Base-by-base conservation (phyloP, 352 stramenopile species). In the Phytophthora multivora region DNA sequence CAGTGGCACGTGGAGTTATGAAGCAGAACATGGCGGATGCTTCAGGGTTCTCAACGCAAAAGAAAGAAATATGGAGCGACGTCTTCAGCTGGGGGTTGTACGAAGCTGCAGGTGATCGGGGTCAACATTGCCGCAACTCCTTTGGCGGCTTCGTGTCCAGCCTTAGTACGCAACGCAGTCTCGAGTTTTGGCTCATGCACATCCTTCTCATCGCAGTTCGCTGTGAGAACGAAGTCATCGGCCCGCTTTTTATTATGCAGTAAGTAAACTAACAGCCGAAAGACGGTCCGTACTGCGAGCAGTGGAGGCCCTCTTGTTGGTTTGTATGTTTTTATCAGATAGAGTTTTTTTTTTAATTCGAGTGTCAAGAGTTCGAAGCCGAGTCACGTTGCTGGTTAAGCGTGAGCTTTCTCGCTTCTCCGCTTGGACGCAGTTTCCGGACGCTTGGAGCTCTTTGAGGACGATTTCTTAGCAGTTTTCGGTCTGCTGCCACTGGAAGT, bases 151-250 rank as follows among this genome's bases (percentile, higher is more conserved):
- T 86, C 35, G 77, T 90, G 33, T 79, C 36, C 4, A 70, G 51
- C n/a, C 53, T 66, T 18, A 41, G 73, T 12, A 77, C 69, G 8
- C 73, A 74, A 63, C 66, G 62, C 2, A 84, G 67, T 45, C 51
- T 84, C 28, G 60, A 83, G 53, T 89, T 89, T 47, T 90, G 81
- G 81, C 70, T 89, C 46, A 85, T 89, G 77, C 73, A 89, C 47
- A 68, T 90, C 36, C 63, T 89, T 43, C 53, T 89, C 28, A 89
- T 90, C 45, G 81, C 79, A 7, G 73, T 89, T 30, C 79, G 81
- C 6, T 89, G 77, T 51, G 81, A 89, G 61, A 86, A 59, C 41
- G 81, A 89, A 56, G 79, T 73, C 54, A 71, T 89, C 28, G 75
- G 81, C 0, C 61, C 79, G 23, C 58, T 80, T 9, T 88, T 89